Evolutionary conservation across 106 monocot species (phyloP).

Genomic region (Vanilla planifolia): DNA sequence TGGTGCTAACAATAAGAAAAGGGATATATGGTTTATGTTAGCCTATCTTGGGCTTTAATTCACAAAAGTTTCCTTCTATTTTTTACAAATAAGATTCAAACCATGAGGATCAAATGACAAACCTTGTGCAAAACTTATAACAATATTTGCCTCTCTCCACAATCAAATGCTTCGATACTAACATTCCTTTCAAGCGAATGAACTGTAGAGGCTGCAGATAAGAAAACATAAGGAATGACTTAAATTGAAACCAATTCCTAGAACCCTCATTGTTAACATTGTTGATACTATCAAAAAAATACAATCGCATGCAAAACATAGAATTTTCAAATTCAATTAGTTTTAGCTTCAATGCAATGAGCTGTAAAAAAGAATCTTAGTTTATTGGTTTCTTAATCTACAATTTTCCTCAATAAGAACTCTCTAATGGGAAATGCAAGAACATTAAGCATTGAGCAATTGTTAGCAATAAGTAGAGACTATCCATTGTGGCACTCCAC

Average conservation of each 20-base stretch:
- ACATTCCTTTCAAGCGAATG: slow-evolving; percentile 42
- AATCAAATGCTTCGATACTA: slow-evolving; percentile 25
- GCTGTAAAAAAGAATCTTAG: too few relatives aligned
- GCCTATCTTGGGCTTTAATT: neutral
- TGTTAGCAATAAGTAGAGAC: slow-evolving; percentile 21
- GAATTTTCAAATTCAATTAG: too few relatives aligned
- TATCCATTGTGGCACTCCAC: slow-evolving; percentile 27
- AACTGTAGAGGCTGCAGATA: slow-evolving; percentile 44
- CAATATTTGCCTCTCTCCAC: slow-evolving; percentile 43
- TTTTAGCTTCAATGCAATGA: too few relatives aligned
- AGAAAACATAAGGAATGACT: slow-evolving; percentile 36
- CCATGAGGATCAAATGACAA: slow-evolving; percentile 56
- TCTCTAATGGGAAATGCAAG: slow-evolving; percentile 28
- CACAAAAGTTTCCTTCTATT: neutral
- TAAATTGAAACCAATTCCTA: slow-evolving; percentile 14
- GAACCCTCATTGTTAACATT: slow-evolving; percentile 40
- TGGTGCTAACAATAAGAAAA: too few relatives aligned
- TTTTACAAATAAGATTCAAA: slow-evolving; percentile 13
- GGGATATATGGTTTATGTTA: too few relatives aligned
- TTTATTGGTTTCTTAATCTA: too few relatives aligned
- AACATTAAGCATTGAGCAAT: slow-evolving; percentile 31
- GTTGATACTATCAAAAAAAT: slow-evolving; percentile 40
- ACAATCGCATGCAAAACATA: too few relatives aligned
- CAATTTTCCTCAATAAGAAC: slow-evolving; percentile 8
- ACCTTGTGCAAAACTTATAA: slow-evolving; percentile 23